Evolutionary conservation across 192 early-diverging fungal genomes (phyloP).

Genomic region (Coemansia sp.): DNA sequence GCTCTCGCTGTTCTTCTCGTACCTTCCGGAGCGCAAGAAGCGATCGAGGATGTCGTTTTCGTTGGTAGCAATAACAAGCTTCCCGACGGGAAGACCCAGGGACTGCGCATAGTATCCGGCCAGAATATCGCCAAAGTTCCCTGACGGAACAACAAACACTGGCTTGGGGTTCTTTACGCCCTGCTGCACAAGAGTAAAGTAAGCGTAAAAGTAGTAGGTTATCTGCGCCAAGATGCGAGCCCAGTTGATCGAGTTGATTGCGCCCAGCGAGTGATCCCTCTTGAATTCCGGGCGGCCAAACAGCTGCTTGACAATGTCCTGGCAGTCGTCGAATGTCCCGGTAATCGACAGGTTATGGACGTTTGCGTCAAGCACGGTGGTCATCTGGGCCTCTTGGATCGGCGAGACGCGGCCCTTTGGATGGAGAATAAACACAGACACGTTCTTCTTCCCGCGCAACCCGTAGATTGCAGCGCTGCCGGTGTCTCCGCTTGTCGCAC

Average conservation of each 20-base stretch:
- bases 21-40: conserved; percentile 82
- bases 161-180: conserved; percentile 10
- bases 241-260: conserved; percentile 99
- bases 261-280: conserved; percentile 76
- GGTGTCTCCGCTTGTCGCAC: conserved; percentile 96
- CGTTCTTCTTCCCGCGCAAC: conserved; percentile 87
- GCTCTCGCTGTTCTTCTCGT: conserved; percentile 70
- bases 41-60: conserved; percentile 96
- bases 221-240: conserved; percentile 96
- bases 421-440: conserved; percentile 92
- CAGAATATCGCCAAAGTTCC: conserved; percentile 96
- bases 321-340: conserved; percentile 98
- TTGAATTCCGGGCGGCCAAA: conserved; percentile 82
- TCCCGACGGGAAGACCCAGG: conserved; percentile 87
- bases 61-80: conserved; percentile 92
- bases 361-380: conserved; percentile 88
- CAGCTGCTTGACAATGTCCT: conserved; percentile 90
- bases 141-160: conserved; percentile 88
- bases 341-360: conserved; percentile 91
- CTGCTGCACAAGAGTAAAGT: conserved; percentile 65
- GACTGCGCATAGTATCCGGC: conserved; percentile 90
- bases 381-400: conserved; percentile 99
- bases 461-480: conserved; percentile 99
- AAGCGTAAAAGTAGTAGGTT: conserved; percentile 94
- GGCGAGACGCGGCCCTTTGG: conserved; percentile 88